A percentile compares a stretch with the other conserved stretches of the same genome.
Evolutionary conservation across 2,329 filamentous ascomycete species (phyloP).

Genomic region (Zymoseptoria tritici): DNA sequence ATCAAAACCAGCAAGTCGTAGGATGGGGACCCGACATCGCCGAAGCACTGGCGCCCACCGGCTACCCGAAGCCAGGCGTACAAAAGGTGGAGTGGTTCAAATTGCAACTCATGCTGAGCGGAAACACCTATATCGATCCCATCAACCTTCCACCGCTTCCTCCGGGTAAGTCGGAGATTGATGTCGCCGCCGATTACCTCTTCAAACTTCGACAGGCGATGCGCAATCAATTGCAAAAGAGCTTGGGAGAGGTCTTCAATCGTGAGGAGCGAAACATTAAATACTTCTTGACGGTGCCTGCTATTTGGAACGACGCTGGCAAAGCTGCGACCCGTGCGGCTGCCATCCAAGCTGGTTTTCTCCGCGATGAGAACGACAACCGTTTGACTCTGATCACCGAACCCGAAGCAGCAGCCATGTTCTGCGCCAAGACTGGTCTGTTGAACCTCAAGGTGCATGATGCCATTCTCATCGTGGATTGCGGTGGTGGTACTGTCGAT

Average conservation of each 20-base stretch:
- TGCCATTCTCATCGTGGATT: constrained; percentile 96
- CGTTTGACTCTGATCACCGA: constrained; percentile 89
- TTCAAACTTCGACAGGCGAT: constrained; percentile 97
- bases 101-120: constrained; percentile 95
- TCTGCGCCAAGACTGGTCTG: constrained; percentile 93
- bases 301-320: constrained; percentile 98
- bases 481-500: constrained; percentile 96
- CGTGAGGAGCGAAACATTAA: constrained; percentile 95
- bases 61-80: constrained; percentile 94
- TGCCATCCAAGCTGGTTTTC: constrained; percentile 92
- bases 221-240: constrained; percentile 92
- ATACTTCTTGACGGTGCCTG: constrained; percentile 97
- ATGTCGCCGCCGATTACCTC: constrained; percentile 97
- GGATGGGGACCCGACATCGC: constrained; percentile 98
- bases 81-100: constrained; percentile 99
- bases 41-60: constrained; percentile 89
- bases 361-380: constrained; percentile 96
- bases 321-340: constrained; percentile 94
- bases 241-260: constrained; percentile 93
- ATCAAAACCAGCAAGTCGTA: constrained; percentile 99
- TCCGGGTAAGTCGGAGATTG: constrained; percentile 96
- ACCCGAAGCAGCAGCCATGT: constrained; percentile 92
- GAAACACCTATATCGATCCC: constrained; percentile 97
- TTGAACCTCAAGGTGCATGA: constrained; percentile 97
- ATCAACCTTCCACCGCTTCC: constrained; percentile 97